A percentile compares a stretch with the other conserved stretches of the same genome.
These are phyloP conservation scores for Suillus paluster DNA, from an alignment of 768 basidiomycete genomes.

Conservation along the genomic window DNA sequence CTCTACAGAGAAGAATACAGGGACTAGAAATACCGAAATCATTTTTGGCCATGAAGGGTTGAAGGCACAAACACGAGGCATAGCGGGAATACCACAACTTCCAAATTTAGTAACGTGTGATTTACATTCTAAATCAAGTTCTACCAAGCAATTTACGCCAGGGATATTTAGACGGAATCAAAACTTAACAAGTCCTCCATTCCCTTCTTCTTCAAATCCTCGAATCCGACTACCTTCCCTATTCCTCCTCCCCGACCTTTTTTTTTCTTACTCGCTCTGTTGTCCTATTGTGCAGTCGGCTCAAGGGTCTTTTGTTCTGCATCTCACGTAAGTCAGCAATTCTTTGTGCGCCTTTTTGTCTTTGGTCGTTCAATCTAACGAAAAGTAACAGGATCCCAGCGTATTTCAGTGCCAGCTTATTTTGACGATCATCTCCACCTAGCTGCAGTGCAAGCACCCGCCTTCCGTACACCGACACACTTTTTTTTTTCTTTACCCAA, in stretches of 20 bases:
- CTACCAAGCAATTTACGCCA: slow-evolving; percentile 8
- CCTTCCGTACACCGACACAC: slow-evolving; percentile 20
- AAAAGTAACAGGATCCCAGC: slow-evolving; percentile 31
- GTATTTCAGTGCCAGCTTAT: slow-evolving; percentile 38
- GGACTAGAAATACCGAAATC: slow-evolving; percentile 35
- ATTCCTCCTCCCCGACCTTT: slow-evolving; percentile 47
- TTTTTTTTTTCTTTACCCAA: slow-evolving; percentile 14
- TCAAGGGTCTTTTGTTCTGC: slow-evolving; percentile 33
- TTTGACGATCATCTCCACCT: slow-evolving; percentile 38
- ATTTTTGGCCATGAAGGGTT: slow-evolving; percentile 11
- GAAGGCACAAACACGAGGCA: slow-evolving; percentile 35
- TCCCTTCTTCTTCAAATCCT: slow-evolving; percentile 22
- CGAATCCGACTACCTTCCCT: slow-evolving; percentile 37
- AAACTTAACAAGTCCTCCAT: slow-evolving; percentile 23
- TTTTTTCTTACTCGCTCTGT: slow-evolving; percentile 31
- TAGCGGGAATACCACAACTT: slow-evolving; percentile 24
- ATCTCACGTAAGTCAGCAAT: slow-evolving; percentile 34
- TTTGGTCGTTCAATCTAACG: background rate
- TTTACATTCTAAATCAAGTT: slow-evolving; percentile 12
- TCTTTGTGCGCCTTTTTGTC: slow-evolving; percentile 10
- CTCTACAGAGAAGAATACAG: slow-evolving; percentile 26
- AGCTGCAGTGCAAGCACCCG: slow-evolving; percentile 52
- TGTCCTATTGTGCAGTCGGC: slow-evolving; percentile 40
- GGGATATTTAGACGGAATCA: slow-evolving; percentile 40
- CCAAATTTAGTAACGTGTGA: slow-evolving; percentile 18